A percentile compares a stretch with the other conserved stretches of the same genome.
phyloP scores from a whole-genome alignment of 441 rosid genomes.

The Hypseocharis bilobata region DNA sequence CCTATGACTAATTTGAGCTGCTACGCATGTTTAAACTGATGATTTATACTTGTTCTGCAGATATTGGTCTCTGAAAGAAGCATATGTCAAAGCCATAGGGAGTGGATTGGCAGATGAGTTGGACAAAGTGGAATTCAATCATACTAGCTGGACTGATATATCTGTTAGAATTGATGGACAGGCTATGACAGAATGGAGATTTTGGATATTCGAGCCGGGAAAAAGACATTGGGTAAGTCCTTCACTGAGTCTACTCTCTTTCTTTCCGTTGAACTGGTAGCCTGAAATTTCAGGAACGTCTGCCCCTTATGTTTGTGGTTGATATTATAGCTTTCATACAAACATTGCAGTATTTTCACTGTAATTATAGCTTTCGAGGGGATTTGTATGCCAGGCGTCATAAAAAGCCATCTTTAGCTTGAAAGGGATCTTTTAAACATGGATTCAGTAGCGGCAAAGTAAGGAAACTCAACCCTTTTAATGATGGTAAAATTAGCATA shows the following conservation, averaged over 20 bases:
- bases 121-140: conserved; percentile 52
- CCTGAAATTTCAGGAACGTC: neutral
- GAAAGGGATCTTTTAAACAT: too few relatives aligned
- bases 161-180: conserved; percentile 35
- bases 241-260: neutral
- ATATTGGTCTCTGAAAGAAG: conserved; percentile 68
- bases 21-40: neutral
- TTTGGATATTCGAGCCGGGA: conserved; percentile 42
- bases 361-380: too few relatives aligned
- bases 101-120: conserved; percentile 39
- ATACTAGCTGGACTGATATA: conserved; percentile 42
- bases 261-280: neutral
- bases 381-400: too few relatives aligned
- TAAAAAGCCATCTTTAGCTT: too few relatives aligned
- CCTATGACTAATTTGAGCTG: neutral
- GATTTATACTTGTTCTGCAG: conserved; percentile 25
- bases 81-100: conserved; percentile 60
- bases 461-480: too few relatives aligned
- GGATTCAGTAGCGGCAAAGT: too few relatives aligned
- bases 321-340: neutral
- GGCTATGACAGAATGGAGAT: conserved; percentile 36
- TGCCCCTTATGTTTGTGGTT: neutral
- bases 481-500: too few relatives aligned
- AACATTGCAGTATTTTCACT: too few relatives aligned
- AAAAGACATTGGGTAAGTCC: conserved; percentile 38